phyloP scores from a whole-genome alignment of 495 filamentous ascomycete genomes.

The Podospora sp. region DNA sequence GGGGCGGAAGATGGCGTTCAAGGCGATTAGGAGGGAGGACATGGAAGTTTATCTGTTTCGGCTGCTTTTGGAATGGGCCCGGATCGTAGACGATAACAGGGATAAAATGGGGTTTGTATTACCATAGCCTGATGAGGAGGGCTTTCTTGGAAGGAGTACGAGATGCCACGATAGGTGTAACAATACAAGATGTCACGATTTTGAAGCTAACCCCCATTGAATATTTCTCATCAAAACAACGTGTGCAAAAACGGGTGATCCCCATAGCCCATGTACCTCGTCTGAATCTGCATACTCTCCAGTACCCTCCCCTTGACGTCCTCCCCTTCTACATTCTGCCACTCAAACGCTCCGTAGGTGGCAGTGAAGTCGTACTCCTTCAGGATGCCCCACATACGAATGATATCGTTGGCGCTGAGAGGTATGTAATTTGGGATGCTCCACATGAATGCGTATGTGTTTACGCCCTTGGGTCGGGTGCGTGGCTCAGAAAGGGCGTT shows the following conservation, averaged over 20 bases:
- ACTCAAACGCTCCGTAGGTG: conserved; percentile 67
- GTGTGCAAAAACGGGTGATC: conserved; percentile 46
- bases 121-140: not conserved
- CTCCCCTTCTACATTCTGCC: conserved; percentile 59
- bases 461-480: conserved; percentile 56
- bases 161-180: not conserved
- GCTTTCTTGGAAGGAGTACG: not conserved
- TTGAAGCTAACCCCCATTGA: not conserved
- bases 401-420: conserved; percentile 58
- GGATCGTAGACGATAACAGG: conserved; percentile 63
- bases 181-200: not conserved
- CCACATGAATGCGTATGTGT: conserved; percentile 74
- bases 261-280: conserved; percentile 56
- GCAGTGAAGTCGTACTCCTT: conserved; percentile 61
- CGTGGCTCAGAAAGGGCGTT: conserved; percentile 39
- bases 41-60: conserved; percentile 84
- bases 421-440: conserved; percentile 82
- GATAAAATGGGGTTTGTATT: conserved; percentile 58
- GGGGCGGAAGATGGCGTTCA: conserved; percentile 65
- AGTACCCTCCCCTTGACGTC: conserved; percentile 64
- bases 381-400: conserved; percentile 55
- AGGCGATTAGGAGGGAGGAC: conserved; percentile 73
- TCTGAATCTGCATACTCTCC: conserved; percentile 76
- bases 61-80: conserved; percentile 73
- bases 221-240: not conserved